phyloP scores from a whole-genome alignment of 768 basidiomycete genomes.

The Cystofilobasidium ferigula region DNA sequence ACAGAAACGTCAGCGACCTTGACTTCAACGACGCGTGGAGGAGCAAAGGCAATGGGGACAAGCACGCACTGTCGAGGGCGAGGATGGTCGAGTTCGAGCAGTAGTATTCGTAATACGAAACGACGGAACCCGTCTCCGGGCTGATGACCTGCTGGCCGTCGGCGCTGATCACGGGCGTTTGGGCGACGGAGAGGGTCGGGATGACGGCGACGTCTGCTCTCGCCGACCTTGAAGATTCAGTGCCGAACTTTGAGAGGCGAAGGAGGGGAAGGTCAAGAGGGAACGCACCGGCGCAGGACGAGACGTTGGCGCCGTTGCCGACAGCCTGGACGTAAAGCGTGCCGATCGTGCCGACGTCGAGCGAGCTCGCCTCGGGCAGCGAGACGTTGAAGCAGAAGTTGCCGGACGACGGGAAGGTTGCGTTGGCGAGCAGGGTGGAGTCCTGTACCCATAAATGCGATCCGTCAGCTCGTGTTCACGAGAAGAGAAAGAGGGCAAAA shows the following conservation, averaged over 20 bases:
- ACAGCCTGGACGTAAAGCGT: constrained; percentile 12
- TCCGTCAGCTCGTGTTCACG: not conserved
- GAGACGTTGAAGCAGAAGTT: constrained; percentile 14
- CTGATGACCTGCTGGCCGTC: constrained; percentile 9
- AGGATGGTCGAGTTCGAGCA: not conserved
- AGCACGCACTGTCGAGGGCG: not conserved
- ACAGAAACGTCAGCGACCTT: not conserved
- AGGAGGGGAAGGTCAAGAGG: not conserved
- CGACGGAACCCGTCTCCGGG: not conserved
- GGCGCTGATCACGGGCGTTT: not conserved
- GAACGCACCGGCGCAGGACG: constrained; percentile 3
- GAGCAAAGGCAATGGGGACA: not conserved
- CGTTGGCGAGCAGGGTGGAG: constrained; percentile 2
- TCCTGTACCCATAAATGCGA: not conserved
- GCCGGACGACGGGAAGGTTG: not conserved
- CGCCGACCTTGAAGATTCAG: not conserved
- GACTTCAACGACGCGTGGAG: not conserved
- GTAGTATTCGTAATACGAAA: constrained; percentile 9
- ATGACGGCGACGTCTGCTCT: not conserved
- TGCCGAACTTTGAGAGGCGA: not conserved
- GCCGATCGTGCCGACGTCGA: not conserved
- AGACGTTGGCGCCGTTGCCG: constrained; percentile 2
- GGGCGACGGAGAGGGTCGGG: not conserved
- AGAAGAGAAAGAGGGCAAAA: not conserved
- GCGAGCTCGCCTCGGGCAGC: not conserved